Evolutionary conservation across 2,329 filamentous ascomycete species (phyloP).

Genomic region (Aaosphaeria arxii): DNA sequence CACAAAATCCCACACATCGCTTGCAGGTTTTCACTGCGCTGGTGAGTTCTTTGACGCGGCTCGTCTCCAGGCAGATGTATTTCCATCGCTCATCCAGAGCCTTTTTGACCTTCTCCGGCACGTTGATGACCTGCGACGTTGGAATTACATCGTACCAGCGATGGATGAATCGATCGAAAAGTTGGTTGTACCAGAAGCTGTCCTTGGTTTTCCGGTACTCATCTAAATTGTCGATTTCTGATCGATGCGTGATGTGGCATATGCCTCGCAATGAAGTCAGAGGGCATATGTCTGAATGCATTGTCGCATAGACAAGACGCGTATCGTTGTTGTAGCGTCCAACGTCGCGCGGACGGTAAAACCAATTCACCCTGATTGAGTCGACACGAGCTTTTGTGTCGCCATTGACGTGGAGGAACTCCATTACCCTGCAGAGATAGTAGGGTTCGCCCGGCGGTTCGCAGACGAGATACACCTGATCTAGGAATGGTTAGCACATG

Average conservation of each 20-base stretch:
- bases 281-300: conserved; percentile 97
- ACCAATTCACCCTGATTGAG: conserved; percentile 93
- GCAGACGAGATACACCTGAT: conserved; percentile 93
- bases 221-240: conserved; percentile 79
- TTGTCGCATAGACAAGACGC: conserved; percentile 88
- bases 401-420: conserved; percentile 80
- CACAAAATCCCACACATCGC: conserved; percentile 85
- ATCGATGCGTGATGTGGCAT: conserved; percentile 84
- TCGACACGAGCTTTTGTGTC: conserved; percentile 71
- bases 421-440: conserved; percentile 97
- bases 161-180: conserved; percentile 97
- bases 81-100: conserved; percentile 96
- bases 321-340: conserved; percentile 88
- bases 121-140: conserved; percentile 88
- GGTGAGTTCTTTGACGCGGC: conserved; percentile 90
- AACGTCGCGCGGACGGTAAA: conserved; percentile 94
- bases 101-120: conserved; percentile 91
- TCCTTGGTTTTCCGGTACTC: conserved; percentile 81
- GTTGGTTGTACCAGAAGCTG: conserved; percentile 94
- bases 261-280: conserved; percentile 90
- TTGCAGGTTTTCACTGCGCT: conserved; percentile 96
- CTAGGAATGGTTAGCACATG: conserved; percentile 46
- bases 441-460: conserved; percentile 97
- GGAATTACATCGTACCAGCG: conserved; percentile 97
- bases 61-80: conserved; percentile 90